phyloP scores from a whole-genome alignment of 2,329 filamentous ascomycete genomes.

The Colletotrichum chrysophilum region DNA sequence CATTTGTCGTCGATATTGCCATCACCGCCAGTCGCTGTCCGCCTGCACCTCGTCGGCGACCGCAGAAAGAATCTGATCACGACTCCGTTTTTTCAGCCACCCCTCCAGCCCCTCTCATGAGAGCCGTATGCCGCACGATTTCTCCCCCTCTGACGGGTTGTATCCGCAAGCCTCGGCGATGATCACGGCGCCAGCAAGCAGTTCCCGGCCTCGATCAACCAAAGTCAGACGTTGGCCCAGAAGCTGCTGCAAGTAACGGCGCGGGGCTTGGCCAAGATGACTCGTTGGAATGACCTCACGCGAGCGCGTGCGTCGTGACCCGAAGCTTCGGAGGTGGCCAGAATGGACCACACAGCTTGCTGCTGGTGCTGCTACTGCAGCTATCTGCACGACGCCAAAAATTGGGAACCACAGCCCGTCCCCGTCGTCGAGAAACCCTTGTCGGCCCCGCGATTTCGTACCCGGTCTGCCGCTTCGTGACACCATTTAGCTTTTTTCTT shows the following conservation, averaged over 20 bases:
- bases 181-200: conserved; percentile 9
- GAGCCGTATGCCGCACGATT: not conserved
- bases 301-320: conserved; percentile 1
- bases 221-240: conserved; percentile 2
- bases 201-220: not conserved
- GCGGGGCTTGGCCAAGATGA: not conserved
- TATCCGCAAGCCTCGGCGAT: conserved; percentile 7
- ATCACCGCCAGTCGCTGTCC: conserved; percentile 12
- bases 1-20: not conserved
- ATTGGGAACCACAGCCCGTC: not conserved
- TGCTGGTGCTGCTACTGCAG: not conserved
- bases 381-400: conserved; percentile 11
- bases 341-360: not conserved
- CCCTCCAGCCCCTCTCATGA: conserved; percentile 6
- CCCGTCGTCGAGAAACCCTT: conserved; percentile 6
- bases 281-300: conserved; percentile 14
- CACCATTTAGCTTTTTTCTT: not conserved
- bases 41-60: conserved; percentile 18
- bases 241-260: not conserved
- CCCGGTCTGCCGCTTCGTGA: conserved; percentile 13
- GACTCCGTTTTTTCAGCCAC: conserved; percentile 19
- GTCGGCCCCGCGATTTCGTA: conserved; percentile 17
- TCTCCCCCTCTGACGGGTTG: not conserved
- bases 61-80: conserved; percentile 18
- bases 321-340: conserved; percentile 10